These are phyloP conservation scores for Calonectria henricotiae DNA, from an alignment of 2,329 filamentous ascomycete genomes.

Conservation along the genomic window DNA sequence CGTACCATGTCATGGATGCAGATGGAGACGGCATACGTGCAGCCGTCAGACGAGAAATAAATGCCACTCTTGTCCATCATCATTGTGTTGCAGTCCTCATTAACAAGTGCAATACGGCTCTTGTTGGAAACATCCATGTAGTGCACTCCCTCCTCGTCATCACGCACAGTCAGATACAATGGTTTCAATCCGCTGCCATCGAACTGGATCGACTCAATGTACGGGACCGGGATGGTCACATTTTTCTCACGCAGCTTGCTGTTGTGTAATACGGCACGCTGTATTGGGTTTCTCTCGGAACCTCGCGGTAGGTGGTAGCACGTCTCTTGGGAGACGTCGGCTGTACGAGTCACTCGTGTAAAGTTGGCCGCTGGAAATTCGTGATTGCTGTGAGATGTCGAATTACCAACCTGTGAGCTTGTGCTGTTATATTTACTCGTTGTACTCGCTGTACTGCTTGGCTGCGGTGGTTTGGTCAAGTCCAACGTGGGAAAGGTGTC, in stretches of 20 bases:
- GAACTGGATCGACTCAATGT: conserved; percentile 59
- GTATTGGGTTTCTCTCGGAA: conserved; percentile 44
- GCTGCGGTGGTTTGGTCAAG: background rate
- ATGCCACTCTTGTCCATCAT: conserved; percentile 56
- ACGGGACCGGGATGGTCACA: conserved; percentile 56
- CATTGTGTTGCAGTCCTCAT: conserved; percentile 55
- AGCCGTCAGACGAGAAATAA: conserved; percentile 57
- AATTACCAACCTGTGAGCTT: conserved; percentile 34
- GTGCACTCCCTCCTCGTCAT: conserved; percentile 51
- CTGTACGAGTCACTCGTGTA: conserved; percentile 55
- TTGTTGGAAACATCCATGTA: conserved; percentile 58
- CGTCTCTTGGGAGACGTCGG: conserved; percentile 49
- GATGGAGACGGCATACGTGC: conserved; percentile 56
- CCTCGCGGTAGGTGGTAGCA: conserved; percentile 55
- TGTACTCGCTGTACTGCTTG: conserved; percentile 29
- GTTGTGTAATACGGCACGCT: conserved; percentile 56
- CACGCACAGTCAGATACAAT: conserved; percentile 56
- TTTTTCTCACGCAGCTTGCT: conserved; percentile 53
- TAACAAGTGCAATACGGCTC: conserved; percentile 54
- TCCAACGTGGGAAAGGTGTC: background rate
- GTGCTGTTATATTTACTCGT: conserved; percentile 26
- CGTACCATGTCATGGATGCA: conserved; percentile 55
- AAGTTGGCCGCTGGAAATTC: conserved; percentile 55
- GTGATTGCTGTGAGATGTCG: conserved; percentile 32
- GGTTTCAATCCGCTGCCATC: conserved; percentile 55